These are phyloP conservation scores for Ascochyta fabae DNA, from an alignment of 2,329 filamentous ascomycete species.

Conservation along the genomic window DNA sequence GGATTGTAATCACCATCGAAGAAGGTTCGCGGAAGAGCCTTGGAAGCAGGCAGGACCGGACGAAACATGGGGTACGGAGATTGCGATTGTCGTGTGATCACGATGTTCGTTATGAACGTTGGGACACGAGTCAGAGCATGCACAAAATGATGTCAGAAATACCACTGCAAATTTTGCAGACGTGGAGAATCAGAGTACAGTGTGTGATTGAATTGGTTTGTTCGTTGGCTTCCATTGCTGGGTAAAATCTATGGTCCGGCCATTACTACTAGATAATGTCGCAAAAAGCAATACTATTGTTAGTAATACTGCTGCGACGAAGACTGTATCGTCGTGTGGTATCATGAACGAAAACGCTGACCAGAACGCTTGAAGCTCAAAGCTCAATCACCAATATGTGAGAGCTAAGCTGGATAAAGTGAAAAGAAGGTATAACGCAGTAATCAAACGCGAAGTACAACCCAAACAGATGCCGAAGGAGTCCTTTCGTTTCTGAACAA, in stretches of 20 bases:
- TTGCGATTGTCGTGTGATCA: slow-evolving; percentile 5
- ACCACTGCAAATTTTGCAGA: neutral
- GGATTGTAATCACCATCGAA: neutral
- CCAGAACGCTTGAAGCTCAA: slow-evolving; percentile 20
- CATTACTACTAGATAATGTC: slow-evolving; percentile 5
- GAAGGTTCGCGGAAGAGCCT: slow-evolving; percentile 12
- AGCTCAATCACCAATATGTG: slow-evolving; percentile 12
- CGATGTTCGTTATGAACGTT: slow-evolving; percentile 7
- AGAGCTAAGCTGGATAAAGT: slow-evolving; percentile 7
- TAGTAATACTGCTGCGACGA: slow-evolving; percentile 10
- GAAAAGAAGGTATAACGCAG: slow-evolving; percentile 14
- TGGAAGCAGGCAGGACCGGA: slow-evolving; percentile 6
- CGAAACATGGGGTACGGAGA: slow-evolving; percentile 20
- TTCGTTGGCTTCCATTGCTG: slow-evolving; percentile 7
- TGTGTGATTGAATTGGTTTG: neutral
- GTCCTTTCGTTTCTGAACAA: slow-evolving; percentile 1
- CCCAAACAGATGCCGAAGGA: neutral
- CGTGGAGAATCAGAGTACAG: neutral
- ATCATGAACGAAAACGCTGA: slow-evolving; percentile 16
- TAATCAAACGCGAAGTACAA: slow-evolving; percentile 7
- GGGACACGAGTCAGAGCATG: slow-evolving; percentile 3
- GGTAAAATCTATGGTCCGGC: slow-evolving; percentile 15
- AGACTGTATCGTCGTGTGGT: slow-evolving; percentile 13
- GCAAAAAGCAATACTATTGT: slow-evolving; percentile 9
- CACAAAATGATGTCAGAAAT: slow-evolving; percentile 10